These are phyloP conservation scores for Teratosphaeria viscida DNA, from an alignment of 2,329 filamentous ascomycete species.

Conservation along the genomic window DNA sequence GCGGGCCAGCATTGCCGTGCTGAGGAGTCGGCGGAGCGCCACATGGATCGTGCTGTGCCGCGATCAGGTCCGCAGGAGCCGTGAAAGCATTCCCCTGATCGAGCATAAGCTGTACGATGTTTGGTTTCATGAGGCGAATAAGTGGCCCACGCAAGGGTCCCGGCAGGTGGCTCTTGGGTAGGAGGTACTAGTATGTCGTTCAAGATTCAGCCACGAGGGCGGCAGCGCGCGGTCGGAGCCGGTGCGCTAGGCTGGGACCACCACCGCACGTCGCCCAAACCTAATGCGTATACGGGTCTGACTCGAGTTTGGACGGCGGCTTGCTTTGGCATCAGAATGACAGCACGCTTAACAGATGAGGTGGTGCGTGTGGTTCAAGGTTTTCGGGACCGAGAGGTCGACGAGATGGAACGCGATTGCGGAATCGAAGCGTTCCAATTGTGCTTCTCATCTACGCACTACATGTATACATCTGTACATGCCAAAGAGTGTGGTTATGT, in stretches of 20 bases:
- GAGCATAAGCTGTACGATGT: too few relatives aligned
- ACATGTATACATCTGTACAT: neutral
- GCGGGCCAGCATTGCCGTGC: neutral
- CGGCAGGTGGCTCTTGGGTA: too few relatives aligned
- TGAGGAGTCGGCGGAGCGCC: neutral
- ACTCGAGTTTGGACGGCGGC: conserved; percentile 11
- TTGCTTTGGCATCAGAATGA: conserved; percentile 3
- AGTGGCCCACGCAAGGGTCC: neutral
- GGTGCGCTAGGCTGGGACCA: too few relatives aligned
- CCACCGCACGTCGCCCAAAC: neutral
- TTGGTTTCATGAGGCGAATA: neutral
- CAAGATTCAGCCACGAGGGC: too few relatives aligned
- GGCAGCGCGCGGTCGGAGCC: too few relatives aligned
- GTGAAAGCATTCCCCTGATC: too few relatives aligned
- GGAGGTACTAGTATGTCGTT: too few relatives aligned
- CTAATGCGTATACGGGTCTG: conserved; percentile 4
- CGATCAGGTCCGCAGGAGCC: too few relatives aligned
- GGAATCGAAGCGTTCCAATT: neutral
- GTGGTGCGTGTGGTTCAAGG: neutral
- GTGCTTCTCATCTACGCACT: neutral
- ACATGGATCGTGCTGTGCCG: neutral
- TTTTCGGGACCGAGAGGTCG: neutral
- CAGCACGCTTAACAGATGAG: neutral
- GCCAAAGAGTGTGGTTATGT: neutral
- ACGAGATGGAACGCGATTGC: neutral